Percentiles rank a stretch among this genome's conserved stretches.
Conservation (phyloP, 176 grass and related monocot genomes). For the Eremochloa ophiuroides region DNA sequence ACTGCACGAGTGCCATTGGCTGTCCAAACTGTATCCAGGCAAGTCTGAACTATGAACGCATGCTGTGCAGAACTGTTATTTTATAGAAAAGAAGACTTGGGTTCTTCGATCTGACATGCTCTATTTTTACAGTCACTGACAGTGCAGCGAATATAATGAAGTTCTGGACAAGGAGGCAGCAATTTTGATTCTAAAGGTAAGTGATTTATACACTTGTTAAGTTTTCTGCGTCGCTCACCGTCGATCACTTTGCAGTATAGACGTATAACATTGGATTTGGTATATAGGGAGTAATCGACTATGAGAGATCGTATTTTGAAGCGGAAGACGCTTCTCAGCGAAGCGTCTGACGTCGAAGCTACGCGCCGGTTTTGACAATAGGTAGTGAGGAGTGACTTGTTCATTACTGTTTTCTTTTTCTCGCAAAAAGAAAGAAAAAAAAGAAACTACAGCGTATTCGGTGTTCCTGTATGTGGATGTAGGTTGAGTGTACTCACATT, state of each 20-base stretch:
- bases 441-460: not conserved
- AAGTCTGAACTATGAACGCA: not conserved
- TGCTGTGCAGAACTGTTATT: not conserved
- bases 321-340: slow-evolving; percentile 1
- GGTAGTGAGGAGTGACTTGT: not conserved
- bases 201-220: not conserved
- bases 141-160: slow-evolving; percentile 81
- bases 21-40: slow-evolving; percentile 88
- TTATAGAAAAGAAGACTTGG: not conserved
- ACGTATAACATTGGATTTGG: not conserved
- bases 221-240: not conserved
- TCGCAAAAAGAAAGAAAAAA: not conserved
- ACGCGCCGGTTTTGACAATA: not conserved
- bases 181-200: slow-evolving; percentile 65
- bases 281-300: slow-evolving; percentile 61
- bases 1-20: slow-evolving; percentile 43
- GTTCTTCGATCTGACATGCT: not conserved
- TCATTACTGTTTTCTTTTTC: not conserved
- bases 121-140: slow-evolving; percentile 43
- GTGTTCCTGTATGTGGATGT: not conserved
- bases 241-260: not conserved
- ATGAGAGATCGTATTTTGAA: slow-evolving; percentile 55
- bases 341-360: not conserved
- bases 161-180: slow-evolving; percentile 80
- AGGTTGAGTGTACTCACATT: not conserved